These are phyloP conservation scores for Candida tibetensis DNA, from an alignment of 805 yeast species.

Conservation along the genomic window DNA sequence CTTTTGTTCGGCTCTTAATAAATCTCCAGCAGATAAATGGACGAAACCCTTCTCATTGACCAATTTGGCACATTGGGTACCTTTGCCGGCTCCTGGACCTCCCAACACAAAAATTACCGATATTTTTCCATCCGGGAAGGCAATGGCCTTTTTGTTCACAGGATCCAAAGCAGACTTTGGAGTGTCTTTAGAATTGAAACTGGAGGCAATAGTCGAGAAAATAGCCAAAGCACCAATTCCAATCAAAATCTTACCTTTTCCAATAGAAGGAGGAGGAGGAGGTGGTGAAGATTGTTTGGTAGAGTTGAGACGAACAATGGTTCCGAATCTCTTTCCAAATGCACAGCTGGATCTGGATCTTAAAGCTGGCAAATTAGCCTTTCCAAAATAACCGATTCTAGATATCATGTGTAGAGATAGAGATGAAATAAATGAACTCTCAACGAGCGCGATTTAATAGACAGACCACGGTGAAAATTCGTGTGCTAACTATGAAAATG, in stretches of 20 bases:
- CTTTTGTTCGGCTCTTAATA: slow-evolving; percentile 86
- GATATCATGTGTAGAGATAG: no score
- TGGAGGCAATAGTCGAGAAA: slow-evolving; percentile 46
- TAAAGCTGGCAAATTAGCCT: slow-evolving; percentile 3
- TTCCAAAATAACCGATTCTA: background rate
- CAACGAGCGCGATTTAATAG: no score
- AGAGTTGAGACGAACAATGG: slow-evolving; percentile 12
- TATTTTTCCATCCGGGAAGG: slow-evolving; percentile 63
- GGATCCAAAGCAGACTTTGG: slow-evolving; percentile 49
- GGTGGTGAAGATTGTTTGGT: slow-evolving; percentile 9
- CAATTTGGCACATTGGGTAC: slow-evolving; percentile 89
- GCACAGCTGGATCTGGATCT: slow-evolving; percentile 1
- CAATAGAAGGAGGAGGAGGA: slow-evolving; percentile 12
- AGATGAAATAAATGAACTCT: no score
- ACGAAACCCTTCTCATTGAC: slow-evolving; percentile 79
- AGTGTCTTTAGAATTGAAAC: slow-evolving; percentile 38
- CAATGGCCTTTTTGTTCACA: slow-evolving; percentile 27
- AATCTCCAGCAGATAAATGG: slow-evolving; percentile 95
- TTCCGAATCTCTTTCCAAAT: background rate
- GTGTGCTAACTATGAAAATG: no score
- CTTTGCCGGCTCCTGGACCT: slow-evolving; percentile 98
- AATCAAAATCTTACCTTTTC: slow-evolving; percentile 25
- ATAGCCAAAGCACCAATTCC: slow-evolving; percentile 47
- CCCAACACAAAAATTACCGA: slow-evolving; percentile 89
- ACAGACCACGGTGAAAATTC: no score